These are phyloP conservation scores for Oidiodendron maius DNA, from an alignment of 495 filamentous ascomycete genomes.

Conservation along the genomic window DNA sequence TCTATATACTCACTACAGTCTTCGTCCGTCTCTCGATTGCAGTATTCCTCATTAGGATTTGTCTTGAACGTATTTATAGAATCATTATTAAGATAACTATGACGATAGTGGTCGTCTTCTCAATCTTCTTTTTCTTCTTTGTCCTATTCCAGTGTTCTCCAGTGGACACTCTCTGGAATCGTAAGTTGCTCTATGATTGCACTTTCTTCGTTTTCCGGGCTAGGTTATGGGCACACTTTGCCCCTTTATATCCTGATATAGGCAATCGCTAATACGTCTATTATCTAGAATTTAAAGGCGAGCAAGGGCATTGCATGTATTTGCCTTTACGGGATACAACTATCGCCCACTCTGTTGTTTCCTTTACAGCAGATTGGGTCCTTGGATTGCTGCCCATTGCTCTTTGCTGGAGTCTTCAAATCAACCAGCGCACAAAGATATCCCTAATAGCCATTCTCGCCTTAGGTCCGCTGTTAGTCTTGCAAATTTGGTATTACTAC, in stretches of 20 bases:
- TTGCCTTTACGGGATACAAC: slow-evolving; percentile 22
- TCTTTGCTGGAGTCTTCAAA: slow-evolving; percentile 34
- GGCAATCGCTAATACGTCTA: background rate
- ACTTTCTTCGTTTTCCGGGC: too few species aligned
- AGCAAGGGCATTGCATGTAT: slow-evolving; percentile 28
- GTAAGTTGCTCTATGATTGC: background rate
- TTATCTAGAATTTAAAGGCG: slow-evolving; percentile 13
- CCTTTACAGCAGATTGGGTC: slow-evolving; percentile 32
- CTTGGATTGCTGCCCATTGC: slow-evolving; percentile 37
- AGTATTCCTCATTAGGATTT: slow-evolving; percentile 34
- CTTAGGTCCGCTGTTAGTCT: slow-evolving; percentile 28
- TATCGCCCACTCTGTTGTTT: slow-evolving; percentile 32
- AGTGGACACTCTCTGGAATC: slow-evolving; percentile 30
- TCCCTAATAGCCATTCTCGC: slow-evolving; percentile 28
- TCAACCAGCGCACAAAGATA: slow-evolving; percentile 28
- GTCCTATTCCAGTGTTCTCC: slow-evolving; percentile 34
- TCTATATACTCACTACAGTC: slow-evolving; percentile 30
- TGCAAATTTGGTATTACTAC: background rate
- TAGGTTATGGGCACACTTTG: too few species aligned
- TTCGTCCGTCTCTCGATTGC: slow-evolving; percentile 34
- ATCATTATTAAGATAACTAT: slow-evolving; percentile 29
- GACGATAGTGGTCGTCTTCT: slow-evolving; percentile 17
- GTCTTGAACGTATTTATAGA: slow-evolving; percentile 23
- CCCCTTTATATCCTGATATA: too few species aligned
- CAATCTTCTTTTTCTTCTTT: slow-evolving; percentile 32